Conservation (phyloP, 179 eudicot species). For the Carnegiea gigantea region DNA sequence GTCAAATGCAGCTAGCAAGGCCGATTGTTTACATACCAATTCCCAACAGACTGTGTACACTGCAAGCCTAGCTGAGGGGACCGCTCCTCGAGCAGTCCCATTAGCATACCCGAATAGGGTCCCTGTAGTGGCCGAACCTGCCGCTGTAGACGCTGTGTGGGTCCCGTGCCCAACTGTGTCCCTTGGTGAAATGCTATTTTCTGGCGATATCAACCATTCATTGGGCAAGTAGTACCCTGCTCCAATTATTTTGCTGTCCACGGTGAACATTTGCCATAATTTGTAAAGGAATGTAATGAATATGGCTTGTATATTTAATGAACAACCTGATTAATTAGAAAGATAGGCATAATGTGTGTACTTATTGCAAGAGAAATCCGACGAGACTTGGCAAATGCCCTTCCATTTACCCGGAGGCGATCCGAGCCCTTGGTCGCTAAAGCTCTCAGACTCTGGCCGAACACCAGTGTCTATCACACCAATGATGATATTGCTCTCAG, state of each 20-base stretch:
- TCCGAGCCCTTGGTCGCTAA: background rate
- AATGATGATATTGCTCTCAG: background rate
- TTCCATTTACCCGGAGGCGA: slow-evolving; percentile 1
- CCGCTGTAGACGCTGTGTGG: slow-evolving; percentile 44
- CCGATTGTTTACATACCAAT: background rate
- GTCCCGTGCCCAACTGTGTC: slow-evolving; percentile 36
- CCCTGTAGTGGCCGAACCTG: slow-evolving; percentile 21
- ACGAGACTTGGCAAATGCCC: background rate
- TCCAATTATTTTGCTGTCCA: slow-evolving; percentile 39
- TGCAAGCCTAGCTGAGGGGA: slow-evolving; percentile 41
- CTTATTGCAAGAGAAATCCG: slow-evolving; percentile 6
- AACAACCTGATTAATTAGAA: background rate
- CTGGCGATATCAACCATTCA: too few species aligned
- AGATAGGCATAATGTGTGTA: background rate
- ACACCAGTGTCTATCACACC: background rate
- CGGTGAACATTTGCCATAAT: background rate
- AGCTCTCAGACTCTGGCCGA: background rate
- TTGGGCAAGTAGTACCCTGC: too few species aligned
- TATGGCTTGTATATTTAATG: background rate
- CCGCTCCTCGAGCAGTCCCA: slow-evolving; percentile 43
- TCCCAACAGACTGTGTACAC: slow-evolving; percentile 30
- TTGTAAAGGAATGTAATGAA: background rate
- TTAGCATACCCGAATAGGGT: slow-evolving; percentile 30
- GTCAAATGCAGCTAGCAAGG: slow-evolving; percentile 38
- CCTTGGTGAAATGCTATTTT: slow-evolving; percentile 17